Evolutionary conservation across 1,284 basidiomycete species (phyloP).

Genomic region (Ganoderma leucocontextum): DNA sequence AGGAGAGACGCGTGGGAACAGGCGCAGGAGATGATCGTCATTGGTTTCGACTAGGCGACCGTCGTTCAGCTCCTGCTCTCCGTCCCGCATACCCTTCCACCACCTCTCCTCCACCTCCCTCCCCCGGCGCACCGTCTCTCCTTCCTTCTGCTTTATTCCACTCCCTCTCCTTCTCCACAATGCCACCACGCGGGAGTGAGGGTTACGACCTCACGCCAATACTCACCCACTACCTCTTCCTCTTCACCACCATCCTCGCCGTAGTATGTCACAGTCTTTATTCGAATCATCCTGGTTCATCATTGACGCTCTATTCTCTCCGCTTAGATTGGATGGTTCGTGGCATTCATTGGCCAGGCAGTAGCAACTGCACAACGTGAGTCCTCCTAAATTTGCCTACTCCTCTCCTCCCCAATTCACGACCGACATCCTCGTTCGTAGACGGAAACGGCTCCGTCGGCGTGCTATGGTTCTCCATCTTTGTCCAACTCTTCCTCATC

Average conservation of each 20-base stretch:
- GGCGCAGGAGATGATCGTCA: slow-evolving; percentile 23
- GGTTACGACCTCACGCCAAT: slow-evolving; percentile 86
- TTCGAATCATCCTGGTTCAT: slow-evolving; percentile 17
- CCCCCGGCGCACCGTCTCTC: slow-evolving; percentile 13
- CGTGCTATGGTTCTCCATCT: slow-evolving; percentile 92
- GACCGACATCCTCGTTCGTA: slow-evolving; percentile 31
- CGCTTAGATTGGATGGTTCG: slow-evolving; percentile 85
- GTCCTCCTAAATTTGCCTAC: slow-evolving; percentile 36
- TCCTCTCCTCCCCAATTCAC: neutral
- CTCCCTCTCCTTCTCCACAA: slow-evolving; percentile 34
- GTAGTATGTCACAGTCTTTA: slow-evolving; percentile 58
- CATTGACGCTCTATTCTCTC: slow-evolving; percentile 19
- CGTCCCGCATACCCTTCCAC: slow-evolving; percentile 24
- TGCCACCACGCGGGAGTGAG: slow-evolving; percentile 62
- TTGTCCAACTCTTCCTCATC: slow-evolving; percentile 85
- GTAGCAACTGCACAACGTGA: slow-evolving; percentile 72
- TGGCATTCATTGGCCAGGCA: slow-evolving; percentile 88
- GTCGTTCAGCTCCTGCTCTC: slow-evolving; percentile 30
- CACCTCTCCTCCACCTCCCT: slow-evolving; percentile 13
- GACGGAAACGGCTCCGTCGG: slow-evolving; percentile 63
- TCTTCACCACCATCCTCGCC: slow-evolving; percentile 86
- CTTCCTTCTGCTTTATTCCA: slow-evolving; percentile 8
- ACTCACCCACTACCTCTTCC: slow-evolving; percentile 89
- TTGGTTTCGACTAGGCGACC: slow-evolving; percentile 14
- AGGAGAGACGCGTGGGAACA: slow-evolving; percentile 18